Percentiles rank a stretch among this genome's conserved stretches.
phyloP scores from a whole-genome alignment of 768 basidiomycete species.

The Pleurotus giganteus region DNA sequence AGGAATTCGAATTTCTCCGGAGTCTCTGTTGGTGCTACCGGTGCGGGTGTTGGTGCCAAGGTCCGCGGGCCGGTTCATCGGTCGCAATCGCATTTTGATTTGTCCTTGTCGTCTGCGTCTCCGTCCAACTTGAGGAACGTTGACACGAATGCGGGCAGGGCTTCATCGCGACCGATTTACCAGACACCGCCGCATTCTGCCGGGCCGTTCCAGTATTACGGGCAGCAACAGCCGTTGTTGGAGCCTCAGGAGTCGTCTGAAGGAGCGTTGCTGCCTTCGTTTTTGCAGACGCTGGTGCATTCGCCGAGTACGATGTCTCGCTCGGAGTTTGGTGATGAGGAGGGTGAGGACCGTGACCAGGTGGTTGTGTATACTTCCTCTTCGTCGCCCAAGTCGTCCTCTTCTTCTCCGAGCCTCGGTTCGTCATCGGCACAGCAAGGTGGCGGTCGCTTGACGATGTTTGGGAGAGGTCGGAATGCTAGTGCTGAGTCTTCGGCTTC shows the following conservation, averaged over 20 bases:
- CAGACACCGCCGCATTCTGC: constrained; percentile 55
- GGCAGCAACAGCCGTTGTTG: constrained; percentile 11
- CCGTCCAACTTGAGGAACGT: constrained; percentile 14
- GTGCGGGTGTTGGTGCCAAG: constrained; percentile 29
- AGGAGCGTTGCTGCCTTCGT: constrained; percentile 67
- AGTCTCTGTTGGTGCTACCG: constrained; percentile 37
- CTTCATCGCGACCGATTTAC: constrained; percentile 65
- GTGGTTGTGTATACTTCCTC: background rate
- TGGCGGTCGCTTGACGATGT: background rate
- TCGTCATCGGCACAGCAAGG: constrained; percentile 13
- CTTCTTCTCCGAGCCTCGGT: constrained; percentile 26
- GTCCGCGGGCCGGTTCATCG: constrained; percentile 40
- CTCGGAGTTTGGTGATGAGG: constrained; percentile 64
- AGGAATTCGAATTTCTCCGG: no score
- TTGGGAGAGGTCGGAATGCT: constrained; percentile 6
- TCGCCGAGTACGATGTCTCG: constrained; percentile 67
- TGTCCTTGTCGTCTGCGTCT: constrained; percentile 39
- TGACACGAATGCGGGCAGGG: constrained; percentile 19
- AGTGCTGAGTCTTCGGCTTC: constrained; percentile 20
- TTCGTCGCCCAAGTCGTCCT: constrained; percentile 21
- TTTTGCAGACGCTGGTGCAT: constrained; percentile 68
- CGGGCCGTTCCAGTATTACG: constrained; percentile 19
- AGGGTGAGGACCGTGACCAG: constrained; percentile 38
- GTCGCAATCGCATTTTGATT: constrained; percentile 50
- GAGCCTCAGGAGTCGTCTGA: constrained; percentile 35